Evolutionary conservation across 495 filamentous ascomycete species (phyloP).

Genomic region (Astrothelium subdiscretum): DNA sequence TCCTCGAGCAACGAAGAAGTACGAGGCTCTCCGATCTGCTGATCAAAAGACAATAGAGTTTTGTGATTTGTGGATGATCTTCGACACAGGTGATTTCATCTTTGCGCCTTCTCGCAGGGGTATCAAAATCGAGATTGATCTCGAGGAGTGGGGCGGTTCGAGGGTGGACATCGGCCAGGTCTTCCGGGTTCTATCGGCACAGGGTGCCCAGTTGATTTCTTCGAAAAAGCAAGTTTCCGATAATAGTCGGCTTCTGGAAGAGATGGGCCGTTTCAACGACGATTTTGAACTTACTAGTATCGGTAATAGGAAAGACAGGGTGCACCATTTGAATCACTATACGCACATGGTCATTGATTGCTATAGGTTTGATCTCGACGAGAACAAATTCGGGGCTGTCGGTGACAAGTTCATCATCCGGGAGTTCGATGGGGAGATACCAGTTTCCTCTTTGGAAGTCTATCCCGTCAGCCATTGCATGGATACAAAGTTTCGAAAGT

Average conservation of each 20-base stretch:
- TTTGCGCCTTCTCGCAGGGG: too few relatives aligned
- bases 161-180: too few relatives aligned
- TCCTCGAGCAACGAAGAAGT: too few relatives aligned
- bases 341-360: background rate
- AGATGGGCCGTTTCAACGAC: background rate
- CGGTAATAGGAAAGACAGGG: background rate
- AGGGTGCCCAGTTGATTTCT: too few relatives aligned
- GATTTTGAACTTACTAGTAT: background rate
- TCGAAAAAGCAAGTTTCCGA: background rate
- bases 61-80: too few relatives aligned
- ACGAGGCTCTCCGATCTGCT: too few relatives aligned
- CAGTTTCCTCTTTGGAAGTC: background rate
- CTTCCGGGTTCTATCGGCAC: too few relatives aligned
- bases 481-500: background rate
- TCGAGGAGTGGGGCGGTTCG: too few relatives aligned
- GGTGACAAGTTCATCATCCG: background rate
- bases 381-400: background rate
- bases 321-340: background rate
- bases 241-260: background rate
- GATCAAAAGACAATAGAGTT: too few relatives aligned
- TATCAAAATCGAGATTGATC: too few relatives aligned
- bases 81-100: too few relatives aligned
- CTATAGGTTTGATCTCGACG: background rate
- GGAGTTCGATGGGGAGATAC: background rate
- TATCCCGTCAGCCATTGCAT: background rate